Conservation (phyloP, 2,329 filamentous ascomycete genomes). For the Arthrobotrys sphaeroides region DNA sequence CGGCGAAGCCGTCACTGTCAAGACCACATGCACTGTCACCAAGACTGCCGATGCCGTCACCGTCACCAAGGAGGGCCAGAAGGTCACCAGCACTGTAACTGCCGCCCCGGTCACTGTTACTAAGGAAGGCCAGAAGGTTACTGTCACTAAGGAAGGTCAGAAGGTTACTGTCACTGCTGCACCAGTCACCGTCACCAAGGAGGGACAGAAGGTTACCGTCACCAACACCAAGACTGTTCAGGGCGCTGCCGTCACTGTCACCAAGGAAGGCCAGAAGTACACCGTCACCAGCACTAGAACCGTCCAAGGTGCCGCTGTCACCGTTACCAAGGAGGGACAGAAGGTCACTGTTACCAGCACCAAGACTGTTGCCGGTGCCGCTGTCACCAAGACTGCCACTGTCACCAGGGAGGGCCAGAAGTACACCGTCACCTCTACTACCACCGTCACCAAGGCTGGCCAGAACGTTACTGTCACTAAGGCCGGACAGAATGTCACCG, state of each 20-base stretch:
- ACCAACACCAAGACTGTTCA: background rate
- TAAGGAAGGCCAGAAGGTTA: background rate
- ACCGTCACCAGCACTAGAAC: background rate
- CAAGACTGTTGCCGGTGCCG: background rate
- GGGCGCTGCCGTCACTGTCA: background rate
- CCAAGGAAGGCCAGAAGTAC: background rate
- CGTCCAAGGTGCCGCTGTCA: background rate
- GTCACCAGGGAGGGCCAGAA: background rate
- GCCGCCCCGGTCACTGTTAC: background rate
- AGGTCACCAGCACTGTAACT: background rate
- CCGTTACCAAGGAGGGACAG: background rate
- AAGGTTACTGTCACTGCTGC: background rate
- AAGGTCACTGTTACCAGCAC: background rate
- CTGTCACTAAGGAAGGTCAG: background rate
- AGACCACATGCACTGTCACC: background rate
- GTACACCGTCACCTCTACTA: background rate
- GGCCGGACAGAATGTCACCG: background rate
- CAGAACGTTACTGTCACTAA: background rate
- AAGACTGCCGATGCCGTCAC: background rate
- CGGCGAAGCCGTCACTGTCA: background rate
- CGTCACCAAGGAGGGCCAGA: background rate
- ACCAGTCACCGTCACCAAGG: background rate
- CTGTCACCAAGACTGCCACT: conserved; percentile 22
- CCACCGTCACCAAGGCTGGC: background rate
- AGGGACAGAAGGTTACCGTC: background rate